Percentiles rank a stretch among this genome's conserved stretches.
Conservation (phyloP, 2,329 filamentous ascomycete species). For the Alternaria longipes region DNA sequence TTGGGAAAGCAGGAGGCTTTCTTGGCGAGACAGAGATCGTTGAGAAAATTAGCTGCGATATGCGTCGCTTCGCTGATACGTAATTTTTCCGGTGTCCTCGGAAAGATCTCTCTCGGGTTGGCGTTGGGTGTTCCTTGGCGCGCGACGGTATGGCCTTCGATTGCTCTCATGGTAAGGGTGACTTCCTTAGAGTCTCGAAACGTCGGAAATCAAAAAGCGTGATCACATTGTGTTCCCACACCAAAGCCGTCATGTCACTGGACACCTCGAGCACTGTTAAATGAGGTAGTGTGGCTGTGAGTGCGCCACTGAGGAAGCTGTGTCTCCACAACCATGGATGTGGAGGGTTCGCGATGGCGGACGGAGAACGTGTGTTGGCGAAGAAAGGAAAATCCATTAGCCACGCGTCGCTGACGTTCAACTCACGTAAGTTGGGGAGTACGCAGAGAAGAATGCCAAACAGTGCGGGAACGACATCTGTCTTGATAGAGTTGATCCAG, state of each 20-base stretch:
- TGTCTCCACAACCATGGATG: conserved; percentile 4
- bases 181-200: conserved; percentile 21
- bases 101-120: conserved; percentile 18
- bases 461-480: conserved; percentile 19
- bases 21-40: conserved; percentile 18
- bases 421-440: conserved; percentile 21
- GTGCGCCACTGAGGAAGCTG: conserved; percentile 2
- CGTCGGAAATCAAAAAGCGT: conserved; percentile 16
- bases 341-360: neutral
- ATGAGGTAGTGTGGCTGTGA: neutral
- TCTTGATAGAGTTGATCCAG: conserved; percentile 9
- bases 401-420: conserved; percentile 21
- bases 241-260: conserved; percentile 15
- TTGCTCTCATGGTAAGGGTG: conserved; percentile 22
- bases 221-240: neutral
- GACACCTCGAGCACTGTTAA: conserved; percentile 22
- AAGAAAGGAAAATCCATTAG: conserved; percentile 31
- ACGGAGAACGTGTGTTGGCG: neutral
- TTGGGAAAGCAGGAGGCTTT: conserved; percentile 4
- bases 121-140: neutral
- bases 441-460: conserved; percentile 19
- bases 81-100: conserved; percentile 21
- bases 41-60: conserved; percentile 11
- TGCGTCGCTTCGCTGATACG: conserved; percentile 24
- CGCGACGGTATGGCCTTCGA: conserved; percentile 3